Evolutionary conservation across 2,329 filamentous ascomycete genomes (phyloP), one percentile per base, ranked within the genome.

Genomic region (Pseudogymnoascus sp.): DNA sequence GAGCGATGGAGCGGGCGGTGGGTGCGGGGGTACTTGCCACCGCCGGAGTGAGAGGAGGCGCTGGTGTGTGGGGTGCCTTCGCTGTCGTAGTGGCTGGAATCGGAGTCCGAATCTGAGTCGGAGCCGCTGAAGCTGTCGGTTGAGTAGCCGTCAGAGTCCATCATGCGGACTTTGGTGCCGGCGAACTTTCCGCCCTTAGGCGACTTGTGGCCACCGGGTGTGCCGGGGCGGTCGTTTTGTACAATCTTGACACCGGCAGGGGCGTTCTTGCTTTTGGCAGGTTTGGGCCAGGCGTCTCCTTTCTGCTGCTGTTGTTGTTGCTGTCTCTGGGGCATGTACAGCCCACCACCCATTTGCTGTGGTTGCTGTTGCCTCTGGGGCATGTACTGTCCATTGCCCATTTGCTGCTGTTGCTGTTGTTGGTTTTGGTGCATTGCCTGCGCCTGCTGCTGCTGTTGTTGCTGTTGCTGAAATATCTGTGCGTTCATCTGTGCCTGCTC

Each of bases 1-100:
- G 62, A 66, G 56, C 63, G 67, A 56, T 62, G 66, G 59, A 68
- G 68, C 16, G 68, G 68, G 37, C 66, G 68, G n/a, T 66, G 68
- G 11, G 56, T 37, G 37, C 64, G 64, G 29, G 62, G 65, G 24
- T 64, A 64, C 37, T 63, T 65, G 61, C 63, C 38, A 3, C 47
- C 62, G 4, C 61, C 42, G 14, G 61, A 53, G 26, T 14, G 47
- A 8, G 47, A 67, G 60, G 65, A 66, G 35, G 65, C 64, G 40
- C 50, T 68, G 19, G 68, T 67, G 42, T 61, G 61, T 42, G 44
- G 42, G n/a, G 63, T 40, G 21, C 61, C 47, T 0, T 53, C 47
- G 26, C 47, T 53, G n/a, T 53, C 47, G n/a, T 33, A 65, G 53
- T 62, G 65, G 14, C 61, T 64, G 42, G 62, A 62, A 4, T 65